Evolutionary conservation across 2,329 filamentous ascomycete species (phyloP).

Genomic region (Pyrenophora teres): DNA sequence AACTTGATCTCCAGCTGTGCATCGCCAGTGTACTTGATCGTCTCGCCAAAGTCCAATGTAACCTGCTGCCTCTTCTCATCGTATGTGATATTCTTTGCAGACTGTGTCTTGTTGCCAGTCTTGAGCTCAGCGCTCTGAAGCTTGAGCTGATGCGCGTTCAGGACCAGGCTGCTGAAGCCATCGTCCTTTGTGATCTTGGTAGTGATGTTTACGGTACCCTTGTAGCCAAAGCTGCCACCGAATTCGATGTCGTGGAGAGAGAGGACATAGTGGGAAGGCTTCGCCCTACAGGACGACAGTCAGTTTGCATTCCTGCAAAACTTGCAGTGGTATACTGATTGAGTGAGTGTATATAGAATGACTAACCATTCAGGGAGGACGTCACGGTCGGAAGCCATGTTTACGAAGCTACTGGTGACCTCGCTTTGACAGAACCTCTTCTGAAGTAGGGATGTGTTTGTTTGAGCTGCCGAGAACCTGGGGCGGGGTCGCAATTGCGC

Average conservation of each 20-base stretch:
- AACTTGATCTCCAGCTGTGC: conserved; percentile 73
- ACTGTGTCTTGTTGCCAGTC: conserved; percentile 60
- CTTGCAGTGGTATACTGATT: neutral
- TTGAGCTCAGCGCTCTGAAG: conserved; percentile 69
- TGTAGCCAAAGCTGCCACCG: conserved; percentile 75
- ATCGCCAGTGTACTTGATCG: conserved; percentile 69
- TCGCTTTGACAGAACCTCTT: conserved; percentile 41
- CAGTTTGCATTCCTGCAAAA: conserved; percentile 8
- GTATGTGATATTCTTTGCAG: conserved; percentile 73
- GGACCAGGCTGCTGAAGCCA: conserved; percentile 71
- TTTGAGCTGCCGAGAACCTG: conserved; percentile 18
- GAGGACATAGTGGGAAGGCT: conserved; percentile 83
- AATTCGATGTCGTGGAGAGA: conserved; percentile 79
- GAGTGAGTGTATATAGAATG: neutral
- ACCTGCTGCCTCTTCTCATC: conserved; percentile 83
- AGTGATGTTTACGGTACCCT: conserved; percentile 82
- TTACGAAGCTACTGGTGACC: conserved; percentile 37
- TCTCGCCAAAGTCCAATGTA: conserved; percentile 75
- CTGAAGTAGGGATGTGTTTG: conserved; percentile 22
- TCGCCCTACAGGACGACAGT: conserved; percentile 60
- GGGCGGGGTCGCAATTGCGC: conserved; percentile 20
- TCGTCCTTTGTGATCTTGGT: conserved; percentile 69
- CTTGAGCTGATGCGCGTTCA: conserved; percentile 86
- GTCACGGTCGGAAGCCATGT: conserved; percentile 54
- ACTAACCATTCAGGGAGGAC: conserved; percentile 53